Conservation (phyloP, 2,329 filamentous ascomycete species). For the Diaporthe australafricana region DNA sequence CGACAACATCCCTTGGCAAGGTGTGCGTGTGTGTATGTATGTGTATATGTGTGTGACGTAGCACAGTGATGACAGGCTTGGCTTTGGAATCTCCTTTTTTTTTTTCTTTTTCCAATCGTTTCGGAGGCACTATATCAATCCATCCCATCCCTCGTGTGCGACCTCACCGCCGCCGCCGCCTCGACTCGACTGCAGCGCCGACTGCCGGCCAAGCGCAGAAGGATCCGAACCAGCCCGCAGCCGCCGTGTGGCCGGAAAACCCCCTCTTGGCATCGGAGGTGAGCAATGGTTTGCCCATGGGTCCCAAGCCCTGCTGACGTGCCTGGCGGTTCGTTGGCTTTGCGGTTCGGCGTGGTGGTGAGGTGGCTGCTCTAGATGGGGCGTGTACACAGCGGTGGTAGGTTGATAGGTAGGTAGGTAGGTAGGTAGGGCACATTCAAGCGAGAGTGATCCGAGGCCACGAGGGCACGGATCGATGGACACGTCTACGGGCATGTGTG, state of each 20-base stretch:
- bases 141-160: too few species aligned
- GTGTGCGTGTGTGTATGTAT: too few species aligned
- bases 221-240: too few species aligned
- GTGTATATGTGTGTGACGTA: conserved; percentile 8
- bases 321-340: neutral
- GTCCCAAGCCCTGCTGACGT: neutral
- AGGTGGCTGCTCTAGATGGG: neutral
- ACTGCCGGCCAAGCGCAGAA: too few species aligned
- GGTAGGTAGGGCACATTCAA: neutral
- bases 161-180: too few species aligned
- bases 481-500: neutral
- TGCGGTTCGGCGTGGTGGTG: too few species aligned
- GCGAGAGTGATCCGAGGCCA: too few species aligned
- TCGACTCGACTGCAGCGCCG: too few species aligned
- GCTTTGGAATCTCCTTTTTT: conserved; percentile 1
- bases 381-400: too few species aligned
- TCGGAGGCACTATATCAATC: neutral
- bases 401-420: too few species aligned
- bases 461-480: too few species aligned
- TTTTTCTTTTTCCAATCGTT: neutral
- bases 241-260: neutral
- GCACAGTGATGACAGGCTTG: conserved; percentile 3
- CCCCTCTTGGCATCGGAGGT: neutral
- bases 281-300: too few species aligned
- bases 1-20: neutral